Evolutionary conservation across 2,329 filamentous ascomycete genomes (phyloP), one percentile per base, ranked within the genome.

Genomic region (Neofusicoccum cordaticola): DNA sequence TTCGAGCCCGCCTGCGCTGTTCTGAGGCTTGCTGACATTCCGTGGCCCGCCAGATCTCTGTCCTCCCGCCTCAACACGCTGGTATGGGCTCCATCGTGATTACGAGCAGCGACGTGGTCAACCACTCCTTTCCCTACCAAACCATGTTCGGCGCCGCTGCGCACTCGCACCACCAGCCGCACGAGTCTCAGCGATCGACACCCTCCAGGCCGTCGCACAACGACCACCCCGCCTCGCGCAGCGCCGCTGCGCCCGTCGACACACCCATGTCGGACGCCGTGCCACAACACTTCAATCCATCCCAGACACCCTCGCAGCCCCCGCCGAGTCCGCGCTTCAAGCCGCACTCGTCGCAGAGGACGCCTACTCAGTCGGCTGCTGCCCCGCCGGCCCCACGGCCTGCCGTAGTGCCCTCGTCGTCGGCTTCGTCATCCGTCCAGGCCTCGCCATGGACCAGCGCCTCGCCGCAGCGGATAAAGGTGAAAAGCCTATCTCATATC

Each of bases 401-500:
- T 56, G 67, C 71, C 35, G 67, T 70, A 27, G 22, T 60, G 17
- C 70, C 73, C 12, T 69, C 71, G 8, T 72, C 71, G 4, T 72
- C 73, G 35, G 64, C 66, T 34, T 66, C 73, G 4, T 67, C 71
- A 13, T 71, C 74, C 39, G 67, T 72, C 37, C 71, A 72, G 51
- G 70, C 69, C 35, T 73, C 73, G 2, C 73, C 63, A 57, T 72
- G 39, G 67, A 70, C 65, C 64, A 67, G 66, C 70, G 65, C 37
- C 37, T 76, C 62, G 71, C 73, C 70, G 83, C 85, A 35, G 84
- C 86, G 42, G 83, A 91, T 98, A 73, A 90, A 91, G 74, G 88
- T 99, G 48, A 90, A 91, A 72, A 93, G 97, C 76, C 83, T 99
- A 57, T 90, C 90, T 47, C 95, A 99, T 74, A 94, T 99, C 67